Percentiles rank a stretch among this genome's conserved stretches.
Evolutionary conservation across 495 filamentous ascomycete species (phyloP).

Genomic region (Penicillium soppii): DNA sequence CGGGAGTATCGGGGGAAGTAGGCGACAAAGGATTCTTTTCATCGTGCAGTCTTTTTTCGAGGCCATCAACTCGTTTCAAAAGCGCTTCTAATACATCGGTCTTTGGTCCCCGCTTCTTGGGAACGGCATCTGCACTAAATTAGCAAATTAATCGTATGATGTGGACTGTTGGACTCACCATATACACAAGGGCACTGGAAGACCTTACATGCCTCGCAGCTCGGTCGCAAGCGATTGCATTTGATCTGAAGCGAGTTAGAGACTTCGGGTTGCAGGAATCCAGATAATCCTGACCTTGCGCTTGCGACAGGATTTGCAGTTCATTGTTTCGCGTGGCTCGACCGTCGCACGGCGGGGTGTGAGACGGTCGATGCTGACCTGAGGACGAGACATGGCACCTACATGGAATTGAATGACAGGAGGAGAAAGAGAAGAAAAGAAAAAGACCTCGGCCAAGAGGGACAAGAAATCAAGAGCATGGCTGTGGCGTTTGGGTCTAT

Average conservation of each 20-base stretch:
- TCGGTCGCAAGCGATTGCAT: constrained; percentile 79
- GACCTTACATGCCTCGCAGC: constrained; percentile 84
- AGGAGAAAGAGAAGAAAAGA: constrained; percentile 1
- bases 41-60: constrained; percentile 77
- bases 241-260: constrained; percentile 62
- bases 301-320: constrained; percentile 90
- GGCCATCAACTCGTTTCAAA: constrained; percentile 76
- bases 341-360: constrained; percentile 68
- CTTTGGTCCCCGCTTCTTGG: constrained; percentile 86
- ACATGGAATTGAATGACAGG: background rate
- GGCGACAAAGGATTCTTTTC: constrained; percentile 54
- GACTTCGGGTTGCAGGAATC: background rate
- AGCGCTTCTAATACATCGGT: constrained; percentile 85
- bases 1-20: constrained; percentile 32
- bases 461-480: constrained; percentile 8
- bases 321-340: constrained; percentile 86
- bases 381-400: constrained; percentile 64
- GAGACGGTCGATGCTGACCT: constrained; percentile 82
- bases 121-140: constrained; percentile 67
- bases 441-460: constrained; percentile 1
- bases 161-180: constrained; percentile 50
- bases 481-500: constrained; percentile 7
- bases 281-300: constrained; percentile 59
- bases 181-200: constrained; percentile 89
- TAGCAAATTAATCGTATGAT: constrained; percentile 6